A percentile compares a stretch with the other conserved stretches of the same genome.
These are phyloP conservation scores for Cladosporium sp. DNA, from an alignment of 2,329 filamentous ascomycete genomes.

Conservation along the genomic window DNA sequence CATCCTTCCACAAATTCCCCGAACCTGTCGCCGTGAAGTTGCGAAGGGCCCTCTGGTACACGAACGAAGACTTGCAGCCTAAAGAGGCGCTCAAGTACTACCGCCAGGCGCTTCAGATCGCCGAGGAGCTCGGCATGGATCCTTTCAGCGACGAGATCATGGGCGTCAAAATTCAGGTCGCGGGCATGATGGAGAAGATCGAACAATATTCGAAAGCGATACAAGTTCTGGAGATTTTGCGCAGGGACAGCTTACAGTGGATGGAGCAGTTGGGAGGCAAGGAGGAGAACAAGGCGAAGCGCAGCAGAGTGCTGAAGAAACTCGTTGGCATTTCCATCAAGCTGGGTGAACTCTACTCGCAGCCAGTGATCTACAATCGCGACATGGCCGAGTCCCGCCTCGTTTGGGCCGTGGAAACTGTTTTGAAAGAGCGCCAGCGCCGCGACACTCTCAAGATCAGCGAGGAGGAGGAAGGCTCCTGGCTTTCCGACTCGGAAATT, in stretches of 20 bases:
- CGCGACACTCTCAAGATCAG: constrained; percentile 59
- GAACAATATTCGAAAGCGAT: constrained; percentile 66
- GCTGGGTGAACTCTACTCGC: constrained; percentile 76
- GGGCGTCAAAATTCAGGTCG: constrained; percentile 80
- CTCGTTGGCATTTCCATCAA: constrained; percentile 75
- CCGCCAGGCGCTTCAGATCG: constrained; percentile 69
- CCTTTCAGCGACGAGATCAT: constrained; percentile 88
- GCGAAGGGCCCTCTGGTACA: constrained; percentile 81
- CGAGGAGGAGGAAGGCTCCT: constrained; percentile 61
- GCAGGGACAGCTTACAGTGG: constrained; percentile 59
- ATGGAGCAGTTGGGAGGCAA: constrained; percentile 42
- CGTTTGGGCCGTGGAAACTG: constrained; percentile 76
- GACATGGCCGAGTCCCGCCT: constrained; percentile 72
- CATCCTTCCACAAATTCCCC: constrained; percentile 56
- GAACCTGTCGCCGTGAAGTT: constrained; percentile 71
- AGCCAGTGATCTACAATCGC: constrained; percentile 68
- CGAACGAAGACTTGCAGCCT: constrained; percentile 70
- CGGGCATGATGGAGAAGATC: constrained; percentile 74
- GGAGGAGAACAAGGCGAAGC: constrained; percentile 46
- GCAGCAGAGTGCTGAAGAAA: constrained; percentile 65
- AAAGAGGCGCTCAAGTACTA: constrained; percentile 80
- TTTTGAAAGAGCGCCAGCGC: constrained; percentile 68
- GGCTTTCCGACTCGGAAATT: constrained; percentile 67
- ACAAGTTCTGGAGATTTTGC: constrained; percentile 72
- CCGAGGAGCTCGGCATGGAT: constrained; percentile 71